Evolutionary conservation across 306 rosid genomes (phyloP), one percentile per base, ranked within the genome.

Genomic region (Dryas octopetala): DNA sequence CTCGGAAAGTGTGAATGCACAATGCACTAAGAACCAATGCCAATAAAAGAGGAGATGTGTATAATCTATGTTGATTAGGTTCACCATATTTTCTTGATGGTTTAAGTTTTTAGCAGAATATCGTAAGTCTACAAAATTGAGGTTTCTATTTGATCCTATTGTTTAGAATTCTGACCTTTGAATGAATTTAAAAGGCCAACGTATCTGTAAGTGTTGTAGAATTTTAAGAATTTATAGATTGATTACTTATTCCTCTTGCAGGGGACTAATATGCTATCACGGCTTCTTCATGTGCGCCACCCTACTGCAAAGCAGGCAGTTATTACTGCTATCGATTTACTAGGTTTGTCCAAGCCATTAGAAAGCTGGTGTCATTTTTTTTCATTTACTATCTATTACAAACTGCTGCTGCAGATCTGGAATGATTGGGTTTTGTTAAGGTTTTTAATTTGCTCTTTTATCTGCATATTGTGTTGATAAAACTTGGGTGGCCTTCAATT

Each of bases 231-330:
- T 46, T 52, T 43, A 19, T 32, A 52, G 40, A 26, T 63, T 50
- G 54, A 40, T 70, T 32, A 28, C 62, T 61, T 28, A 38, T 70
- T 52, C 51, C 46, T 66, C 76, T 57, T 73, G 73, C 86, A 94
- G 98, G 98, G 98, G 52, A 94, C 98, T 57, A 94, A 94, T 76
- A 83, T 94, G 97, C 95, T 94, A 59, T 87, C 98, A 53, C 85
- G 96, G 79, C 97, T 94, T 81, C 97, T 94, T 82, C 89, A 94
- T 72, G 98, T 94, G 68, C 92, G 91, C 47, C 86, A 88, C 65
- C 98, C 97, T 50, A 88, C 83, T 66, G 97, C 97, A 74, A 94
- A 94, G 90, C 96, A 91, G 88, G 98, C 98, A 23, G 98, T 94
- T 71, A 94, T 94, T 77, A 90, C 96, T 51, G 97, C 98, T 75